These are phyloP conservation scores for Boletus holoroseus DNA, from an alignment of 1,284 basidiomycete genomes.

Conservation along the genomic window DNA sequence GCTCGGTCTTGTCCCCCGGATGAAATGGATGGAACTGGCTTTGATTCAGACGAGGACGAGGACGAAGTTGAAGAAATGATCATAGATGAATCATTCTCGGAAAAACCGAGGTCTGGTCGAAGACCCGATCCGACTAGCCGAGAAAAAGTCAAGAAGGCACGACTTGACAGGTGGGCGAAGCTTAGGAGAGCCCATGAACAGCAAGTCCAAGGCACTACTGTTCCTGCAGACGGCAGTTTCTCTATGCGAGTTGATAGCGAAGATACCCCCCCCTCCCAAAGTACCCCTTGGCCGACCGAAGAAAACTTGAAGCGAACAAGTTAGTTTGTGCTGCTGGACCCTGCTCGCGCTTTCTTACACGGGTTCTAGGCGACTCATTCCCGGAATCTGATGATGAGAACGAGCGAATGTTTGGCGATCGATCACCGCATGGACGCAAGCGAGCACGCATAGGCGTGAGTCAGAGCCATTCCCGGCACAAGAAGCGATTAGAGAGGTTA, in stretches of 20 bases:
- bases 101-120: slow-evolving; percentile 11
- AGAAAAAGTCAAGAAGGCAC: slow-evolving; percentile 24
- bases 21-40: slow-evolving; percentile 6
- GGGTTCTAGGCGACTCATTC: slow-evolving; percentile 13
- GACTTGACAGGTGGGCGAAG: slow-evolving; percentile 27
- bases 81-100: slow-evolving; percentile 39
- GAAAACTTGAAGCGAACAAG: slow-evolving; percentile 44
- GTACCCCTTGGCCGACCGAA: slow-evolving; percentile 21
- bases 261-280: slow-evolving; percentile 13
- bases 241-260: slow-evolving; percentile 31
- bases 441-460: slow-evolving; percentile 42
- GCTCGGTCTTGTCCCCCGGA: slow-evolving; percentile 20
- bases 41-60: slow-evolving; percentile 46
- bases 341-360: slow-evolving; percentile 11
- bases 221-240: slow-evolving; percentile 26
- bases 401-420: slow-evolving; percentile 27
- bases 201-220: slow-evolving; percentile 8
- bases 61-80: slow-evolving; percentile 55
- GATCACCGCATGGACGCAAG: slow-evolving; percentile 33
- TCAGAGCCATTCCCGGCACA: slow-evolving; percentile 35
- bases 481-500: slow-evolving; percentile 39
- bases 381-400: slow-evolving; percentile 11
- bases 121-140: slow-evolving; percentile 17
- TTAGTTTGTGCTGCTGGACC: slow-evolving; percentile 21
- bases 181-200: slow-evolving; percentile 18